phyloP scores from a whole-genome alignment of 148 eudicot species.

The Chenopodium berlandieri region DNA sequence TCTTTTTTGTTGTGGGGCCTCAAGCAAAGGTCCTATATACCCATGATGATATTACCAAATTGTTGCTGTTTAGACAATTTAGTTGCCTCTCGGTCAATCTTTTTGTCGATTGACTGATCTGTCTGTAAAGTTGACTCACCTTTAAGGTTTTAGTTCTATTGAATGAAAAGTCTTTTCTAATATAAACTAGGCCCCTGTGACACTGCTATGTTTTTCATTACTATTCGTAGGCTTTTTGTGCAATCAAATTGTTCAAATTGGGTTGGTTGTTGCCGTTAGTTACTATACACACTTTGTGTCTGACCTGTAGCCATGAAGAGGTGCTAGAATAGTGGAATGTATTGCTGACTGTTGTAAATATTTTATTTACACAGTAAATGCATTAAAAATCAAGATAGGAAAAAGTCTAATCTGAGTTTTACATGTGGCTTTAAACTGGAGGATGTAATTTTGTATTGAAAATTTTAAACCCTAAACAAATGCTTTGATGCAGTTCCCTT shows the following conservation, averaged over 20 bases:
- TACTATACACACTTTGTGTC: background rate
- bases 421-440: background rate
- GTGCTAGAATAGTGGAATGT: background rate
- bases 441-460: constrained; percentile 9
- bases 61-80: background rate
- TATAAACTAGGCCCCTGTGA: background rate
- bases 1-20: background rate
- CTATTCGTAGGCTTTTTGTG: background rate
- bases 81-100: background rate
- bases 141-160: background rate
- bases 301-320: background rate
- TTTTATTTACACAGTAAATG: background rate
- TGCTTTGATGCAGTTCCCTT: constrained; percentile 64
- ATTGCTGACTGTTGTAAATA: background rate
- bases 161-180: background rate
- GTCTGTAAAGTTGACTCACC: background rate
- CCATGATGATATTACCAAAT: background rate
- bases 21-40: background rate
- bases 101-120: background rate
- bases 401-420: background rate
- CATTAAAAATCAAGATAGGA: background rate
- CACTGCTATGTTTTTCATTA: background rate
- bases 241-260: background rate
- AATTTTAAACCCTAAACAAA: background rate
- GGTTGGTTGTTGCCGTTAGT: background rate